phyloP scores from a whole-genome alignment of 2,329 filamentous ascomycete species.

The Epichloe elymi region DNA sequence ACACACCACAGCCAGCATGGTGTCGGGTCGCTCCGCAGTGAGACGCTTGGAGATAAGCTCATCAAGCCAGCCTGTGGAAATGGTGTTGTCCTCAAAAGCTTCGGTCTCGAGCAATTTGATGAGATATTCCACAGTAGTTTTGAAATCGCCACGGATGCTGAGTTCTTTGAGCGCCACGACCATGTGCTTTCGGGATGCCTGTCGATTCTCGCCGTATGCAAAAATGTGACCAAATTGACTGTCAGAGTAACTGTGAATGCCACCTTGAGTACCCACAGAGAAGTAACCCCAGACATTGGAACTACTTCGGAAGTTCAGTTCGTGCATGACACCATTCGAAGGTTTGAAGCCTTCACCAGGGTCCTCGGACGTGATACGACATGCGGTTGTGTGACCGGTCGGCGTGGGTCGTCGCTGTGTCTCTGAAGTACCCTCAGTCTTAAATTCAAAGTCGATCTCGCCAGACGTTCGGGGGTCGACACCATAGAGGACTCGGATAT shows the following conservation, averaged over 20 bases:
- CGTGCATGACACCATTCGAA: conserved; percentile 96
- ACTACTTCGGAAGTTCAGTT: conserved; percentile 96
- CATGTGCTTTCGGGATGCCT: conserved; percentile 97
- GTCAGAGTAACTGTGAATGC: conserved; percentile 98
- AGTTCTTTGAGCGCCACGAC: conserved; percentile 95
- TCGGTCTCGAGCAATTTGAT: conserved; percentile 98
- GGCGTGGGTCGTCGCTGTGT: conserved; percentile 81
- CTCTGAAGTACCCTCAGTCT: conserved; percentile 67
- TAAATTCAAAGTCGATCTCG: conserved; percentile 95
- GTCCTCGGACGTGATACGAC: conserved; percentile 97
- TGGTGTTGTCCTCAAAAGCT: conserved; percentile 97
- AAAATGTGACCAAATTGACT: conserved; percentile 99
- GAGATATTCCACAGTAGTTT: conserved; percentile 95
- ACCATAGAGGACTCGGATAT: conserved; percentile 92
- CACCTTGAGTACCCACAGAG: conserved; percentile 90
- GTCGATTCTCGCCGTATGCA: conserved; percentile 94
- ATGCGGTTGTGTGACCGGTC: conserved; percentile 95
- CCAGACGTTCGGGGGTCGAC: conserved; percentile 78
- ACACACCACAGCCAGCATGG: conserved; percentile 85
- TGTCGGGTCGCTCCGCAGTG: conserved; percentile 88
- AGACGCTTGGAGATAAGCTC: conserved; percentile 97
- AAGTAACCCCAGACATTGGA: conserved; percentile 99
- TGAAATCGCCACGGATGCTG: conserved; percentile 98
- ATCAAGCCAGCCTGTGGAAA: conserved; percentile 96
- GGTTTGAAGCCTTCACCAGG: conserved; percentile 99